Base-by-base conservation (phyloP, 345 rosid genomes). In the Euphorbia tirucalli region DNA sequence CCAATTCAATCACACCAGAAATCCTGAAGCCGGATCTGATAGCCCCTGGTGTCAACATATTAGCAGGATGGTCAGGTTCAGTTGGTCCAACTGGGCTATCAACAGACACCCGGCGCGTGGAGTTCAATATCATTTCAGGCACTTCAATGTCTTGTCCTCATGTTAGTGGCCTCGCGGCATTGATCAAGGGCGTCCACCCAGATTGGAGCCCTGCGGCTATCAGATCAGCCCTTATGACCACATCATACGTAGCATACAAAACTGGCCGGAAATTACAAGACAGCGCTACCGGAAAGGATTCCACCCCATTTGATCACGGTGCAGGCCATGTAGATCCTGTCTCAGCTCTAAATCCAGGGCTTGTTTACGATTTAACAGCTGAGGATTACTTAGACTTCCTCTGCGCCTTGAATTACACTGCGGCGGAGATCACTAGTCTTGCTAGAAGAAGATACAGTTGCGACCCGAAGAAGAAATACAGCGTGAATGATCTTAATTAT, bases 101-200 rank as follows among this genome's bases (percentile, higher is more conserved):
- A 0, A 48, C 68, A 3, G 81, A 78, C 46, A 5, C 39, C 18
- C 50, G 81, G 68, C 81, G 77, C 7, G 77, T 73, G 14, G 71
- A 73, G 11, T 78, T 78, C 68, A 78, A 78, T 49, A 49, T 78
- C 4, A 78, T 78, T 21, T 78, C 81, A 7, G 81, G 81, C 31
- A 78, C 81, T 15, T 78, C 81, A 11, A 78, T 78, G 81, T 78
- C 81, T 3, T 78, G 81, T 57, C 81, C 81, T 0, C 81, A 78
- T 58, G 77, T 78, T 19, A 73, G 77, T 19, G 81, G 81, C 11
- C 67, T 78, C 4, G 67, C 81, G 0, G 81, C 81, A 0, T n/a
- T 78, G 27, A 8, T 78, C 48, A 73, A 73, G 55, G 81, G 46
- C 3, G 77, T 71, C 1, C 81, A 78, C 16, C 81, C 77, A 27